Percentiles rank a stretch among this genome's conserved stretches.
Conservation (phyloP, 2,329 filamentous ascomycete species). For the Colletotrichum somersetense region DNA sequence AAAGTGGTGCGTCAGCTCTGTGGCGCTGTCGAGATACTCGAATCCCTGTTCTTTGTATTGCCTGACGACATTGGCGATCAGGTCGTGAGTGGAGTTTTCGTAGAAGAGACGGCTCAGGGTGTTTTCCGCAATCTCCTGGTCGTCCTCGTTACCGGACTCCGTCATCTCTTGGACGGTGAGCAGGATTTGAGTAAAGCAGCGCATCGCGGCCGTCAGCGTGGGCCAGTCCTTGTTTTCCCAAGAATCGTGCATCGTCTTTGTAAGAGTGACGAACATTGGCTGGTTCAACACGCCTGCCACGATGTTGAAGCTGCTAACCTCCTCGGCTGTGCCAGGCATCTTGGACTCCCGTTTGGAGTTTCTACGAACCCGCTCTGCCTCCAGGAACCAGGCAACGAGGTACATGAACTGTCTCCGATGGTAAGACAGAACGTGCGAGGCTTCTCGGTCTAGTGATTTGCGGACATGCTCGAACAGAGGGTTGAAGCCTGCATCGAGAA, state of each 20-base stretch:
- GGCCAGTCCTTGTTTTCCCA: conserved; percentile 89
- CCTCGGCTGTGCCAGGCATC: conserved; percentile 58
- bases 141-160: conserved; percentile 86
- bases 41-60: conserved; percentile 96
- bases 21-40: conserved; percentile 91
- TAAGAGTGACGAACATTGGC: conserved; percentile 92
- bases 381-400: conserved; percentile 90
- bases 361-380: conserved; percentile 83
- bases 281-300: conserved; percentile 93
- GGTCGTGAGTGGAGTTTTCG: conserved; percentile 93
- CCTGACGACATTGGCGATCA: conserved; percentile 82
- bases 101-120: conserved; percentile 98
- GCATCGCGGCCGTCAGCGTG: conserved; percentile 88
- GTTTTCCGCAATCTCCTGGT: conserved; percentile 97
- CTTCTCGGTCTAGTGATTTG: conserved; percentile 91
- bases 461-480: conserved; percentile 87
- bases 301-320: conserved; percentile 83
- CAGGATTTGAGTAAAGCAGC: conserved; percentile 94
- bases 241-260: conserved; percentile 82
- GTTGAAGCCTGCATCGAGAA: conserved; percentile 95
- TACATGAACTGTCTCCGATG: conserved; percentile 93
- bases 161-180: conserved; percentile 94
- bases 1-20: conserved; percentile 92
- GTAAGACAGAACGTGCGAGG: conserved; percentile 80
- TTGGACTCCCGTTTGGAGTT: conserved; percentile 68